These are phyloP conservation scores for Naematelia encephala DNA, from an alignment of 768 basidiomycete species.

Conservation along the genomic window DNA sequence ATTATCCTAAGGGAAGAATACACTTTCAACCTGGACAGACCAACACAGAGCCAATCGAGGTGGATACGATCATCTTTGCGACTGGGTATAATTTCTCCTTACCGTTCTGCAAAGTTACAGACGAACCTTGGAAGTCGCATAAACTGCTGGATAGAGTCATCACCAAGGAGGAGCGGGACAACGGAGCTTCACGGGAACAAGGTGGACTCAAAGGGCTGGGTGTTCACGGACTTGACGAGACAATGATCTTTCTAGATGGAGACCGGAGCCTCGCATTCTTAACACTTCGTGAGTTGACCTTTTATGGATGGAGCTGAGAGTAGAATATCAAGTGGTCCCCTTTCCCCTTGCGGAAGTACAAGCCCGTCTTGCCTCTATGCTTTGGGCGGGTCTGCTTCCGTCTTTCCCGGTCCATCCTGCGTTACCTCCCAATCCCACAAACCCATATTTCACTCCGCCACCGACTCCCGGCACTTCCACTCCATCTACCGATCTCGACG, in stretches of 20 bases:
- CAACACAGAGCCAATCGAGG: conserved; percentile 16
- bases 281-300: conserved; percentile 37
- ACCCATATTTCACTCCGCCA: conserved; percentile 26
- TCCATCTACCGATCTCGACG: background rate
- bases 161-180: conserved; percentile 24
- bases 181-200: conserved; percentile 30
- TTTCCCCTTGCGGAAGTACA: conserved; percentile 78
- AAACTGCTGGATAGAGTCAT: conserved; percentile 21
- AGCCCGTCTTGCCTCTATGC: conserved; percentile 54
- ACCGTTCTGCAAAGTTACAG: conserved; percentile 43
- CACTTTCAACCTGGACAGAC: conserved; percentile 39
- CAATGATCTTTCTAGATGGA: conserved; percentile 48
- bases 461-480: conserved; percentile 9
- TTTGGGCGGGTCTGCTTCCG: conserved; percentile 44
- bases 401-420: conserved; percentile 30
- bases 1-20: conserved; percentile 23
- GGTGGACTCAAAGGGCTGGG: conserved; percentile 44
- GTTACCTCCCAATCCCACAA: conserved; percentile 32
- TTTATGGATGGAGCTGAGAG: background rate
- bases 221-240: conserved; percentile 48
- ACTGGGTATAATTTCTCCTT: conserved; percentile 52
- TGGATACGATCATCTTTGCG: conserved; percentile 52
- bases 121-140: conserved; percentile 43
- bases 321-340: conserved; percentile 59
- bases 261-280: conserved; percentile 49